phyloP scores from a whole-genome alignment of 192 early-diverging fungal genomes.

The Dimargaris cristalligena region DNA sequence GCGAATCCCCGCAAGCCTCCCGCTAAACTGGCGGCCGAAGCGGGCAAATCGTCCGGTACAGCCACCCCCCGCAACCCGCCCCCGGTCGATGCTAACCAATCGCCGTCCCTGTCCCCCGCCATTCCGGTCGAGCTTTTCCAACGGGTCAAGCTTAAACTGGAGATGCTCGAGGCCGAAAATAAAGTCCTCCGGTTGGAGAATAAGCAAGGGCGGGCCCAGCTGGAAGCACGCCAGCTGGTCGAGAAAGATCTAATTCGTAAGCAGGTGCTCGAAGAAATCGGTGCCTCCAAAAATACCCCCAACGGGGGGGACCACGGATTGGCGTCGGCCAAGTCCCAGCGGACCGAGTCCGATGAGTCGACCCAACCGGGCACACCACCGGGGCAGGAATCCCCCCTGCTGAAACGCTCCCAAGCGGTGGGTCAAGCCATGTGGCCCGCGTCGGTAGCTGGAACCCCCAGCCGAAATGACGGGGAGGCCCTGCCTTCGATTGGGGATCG shows the following conservation, averaged over 20 bases:
- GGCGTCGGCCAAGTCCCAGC: too few species aligned
- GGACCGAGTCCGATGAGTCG: background rate
- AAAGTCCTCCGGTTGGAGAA: conserved; percentile 45
- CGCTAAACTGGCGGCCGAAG: background rate
- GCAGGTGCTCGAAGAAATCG: conserved; percentile 1
- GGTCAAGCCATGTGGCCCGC: too few species aligned
- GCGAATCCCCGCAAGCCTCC: background rate
- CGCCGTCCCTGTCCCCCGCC: background rate
- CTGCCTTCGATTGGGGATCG: background rate
- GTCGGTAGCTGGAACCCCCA: too few species aligned
- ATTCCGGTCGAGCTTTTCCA: conserved; percentile 18
- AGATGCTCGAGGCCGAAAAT: conserved; percentile 55
- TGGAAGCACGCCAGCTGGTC: conserved; percentile 37
- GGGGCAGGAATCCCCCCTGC: background rate
- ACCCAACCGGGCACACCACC: background rate
- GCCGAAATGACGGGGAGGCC: too few species aligned
- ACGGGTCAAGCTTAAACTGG: conserved; percentile 42
- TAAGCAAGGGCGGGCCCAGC: conserved; percentile 36
- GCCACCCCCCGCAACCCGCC: background rate
- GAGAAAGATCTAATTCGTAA: conserved; percentile 22
- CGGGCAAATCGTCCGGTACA: background rate
- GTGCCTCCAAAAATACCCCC: background rate
- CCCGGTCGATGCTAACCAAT: conserved; percentile 9
- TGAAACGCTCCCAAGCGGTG: background rate
- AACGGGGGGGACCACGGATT: too few species aligned